phyloP scores from a whole-genome alignment of 257 asterid species.

The Capsicum chinense region DNA sequence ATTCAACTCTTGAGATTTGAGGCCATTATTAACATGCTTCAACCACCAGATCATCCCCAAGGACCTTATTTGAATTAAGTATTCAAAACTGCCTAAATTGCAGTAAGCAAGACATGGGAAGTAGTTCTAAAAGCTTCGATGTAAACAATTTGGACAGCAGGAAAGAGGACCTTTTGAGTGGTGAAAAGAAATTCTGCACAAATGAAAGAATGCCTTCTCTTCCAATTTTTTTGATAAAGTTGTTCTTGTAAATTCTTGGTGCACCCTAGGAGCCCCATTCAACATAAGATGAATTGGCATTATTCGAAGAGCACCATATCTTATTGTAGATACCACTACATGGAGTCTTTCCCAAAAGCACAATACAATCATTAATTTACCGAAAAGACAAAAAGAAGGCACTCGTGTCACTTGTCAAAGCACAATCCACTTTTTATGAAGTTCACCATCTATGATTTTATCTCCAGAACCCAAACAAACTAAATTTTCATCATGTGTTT shows the following conservation, averaged over 20 bases:
- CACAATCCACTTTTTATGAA: conserved; percentile 2
- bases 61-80: neutral
- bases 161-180: neutral
- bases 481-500: neutral
- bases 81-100: neutral
- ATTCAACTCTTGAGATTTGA: conserved; percentile 7
- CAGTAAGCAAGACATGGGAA: conserved; percentile 17
- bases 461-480: conserved; percentile 17
- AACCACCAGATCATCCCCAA: conserved; percentile 15
- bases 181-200: neutral
- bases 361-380: neutral
- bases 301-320: neutral
- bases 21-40: conserved; percentile 8
- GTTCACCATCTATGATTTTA: neutral
- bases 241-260: neutral
- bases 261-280: neutral
- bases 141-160: neutral
- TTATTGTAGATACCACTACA: neutral
- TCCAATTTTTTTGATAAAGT: neutral
- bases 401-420: neutral
- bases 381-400: conserved; percentile 4
- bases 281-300: neutral
- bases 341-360: neutral
- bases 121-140: neutral
- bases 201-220: neutral